Evolutionary conservation across 148 eudicot genomes (phyloP), one percentile per base, ranked within the genome.

Genomic region (Camellia sinensis): DNA sequence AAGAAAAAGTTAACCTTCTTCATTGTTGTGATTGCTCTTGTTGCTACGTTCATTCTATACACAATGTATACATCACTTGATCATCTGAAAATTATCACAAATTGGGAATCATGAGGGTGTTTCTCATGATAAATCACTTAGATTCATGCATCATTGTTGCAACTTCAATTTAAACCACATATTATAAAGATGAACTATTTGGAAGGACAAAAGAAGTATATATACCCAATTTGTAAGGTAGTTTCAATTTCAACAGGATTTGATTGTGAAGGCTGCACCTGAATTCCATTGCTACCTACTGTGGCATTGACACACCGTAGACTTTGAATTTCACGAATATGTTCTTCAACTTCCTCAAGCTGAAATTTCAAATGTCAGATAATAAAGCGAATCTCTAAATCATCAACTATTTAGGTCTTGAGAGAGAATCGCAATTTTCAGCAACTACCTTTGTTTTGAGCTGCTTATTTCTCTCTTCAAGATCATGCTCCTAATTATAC

Each of bases 401-500:
- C 29, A 29, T 29, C 29, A 29, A 29, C 29, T 29, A 29, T 29
- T 29, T 29, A 29, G 54, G 48, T 37, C 48, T 7, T 3, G 73
- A 17, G 17, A 15, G 10, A 11, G 8, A 29, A 65, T 4, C 43
- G 9, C 7, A 29, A 67, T 14, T 14, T 10, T 19, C 2, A 19
- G 75, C 17, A 22, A 22, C 43, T n/a, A 71, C 75, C 75, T 71
- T 48, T 21, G 41, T 14, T 21, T 12, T 71, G 43, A 71, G 75
- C 75, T 71, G 59, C 7, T 71, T 71, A 71, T 71, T 71, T 71
- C 3, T 50, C 75, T 50, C 75, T 50, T 52, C 75, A 71, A 71
- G 75, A 50, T 14, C 75, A 50, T 45, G 41, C 41, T 50, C 75
- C 75, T 71, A 37, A 29, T 29, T 29, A 29, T 29, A 29, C 29